These are phyloP conservation scores for Starmerella potacharoeniae DNA, from an alignment of 805 yeast species.

Conservation along the genomic window DNA sequence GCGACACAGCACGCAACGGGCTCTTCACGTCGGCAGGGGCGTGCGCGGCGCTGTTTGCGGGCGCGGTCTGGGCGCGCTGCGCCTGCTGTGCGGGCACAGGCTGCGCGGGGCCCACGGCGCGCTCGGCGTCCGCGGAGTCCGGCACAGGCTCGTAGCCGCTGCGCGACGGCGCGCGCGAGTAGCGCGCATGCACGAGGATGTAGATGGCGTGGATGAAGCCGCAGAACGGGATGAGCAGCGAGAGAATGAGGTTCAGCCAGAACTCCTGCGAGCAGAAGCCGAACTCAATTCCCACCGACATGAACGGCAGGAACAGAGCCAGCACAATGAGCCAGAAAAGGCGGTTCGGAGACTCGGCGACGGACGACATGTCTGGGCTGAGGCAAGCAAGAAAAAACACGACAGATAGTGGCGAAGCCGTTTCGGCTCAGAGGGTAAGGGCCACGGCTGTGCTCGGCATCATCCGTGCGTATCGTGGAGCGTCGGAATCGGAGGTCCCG, in stretches of 20 bases:
- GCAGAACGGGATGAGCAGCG: slow-evolving; percentile 11
- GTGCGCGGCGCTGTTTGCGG: too few relatives aligned
- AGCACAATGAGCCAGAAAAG: slow-evolving; percentile 19
- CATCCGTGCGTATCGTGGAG: too few relatives aligned
- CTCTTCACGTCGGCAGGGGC: too few relatives aligned
- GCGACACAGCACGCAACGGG: too few relatives aligned
- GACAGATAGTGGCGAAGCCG: not conserved
- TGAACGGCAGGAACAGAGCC: slow-evolving; percentile 12
- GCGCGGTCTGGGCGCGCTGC: not conserved
- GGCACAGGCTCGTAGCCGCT: slow-evolving; percentile 6
- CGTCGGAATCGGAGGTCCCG: too few relatives aligned
- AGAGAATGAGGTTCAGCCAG: slow-evolving; percentile 8
- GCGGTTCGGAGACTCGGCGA: slow-evolving; percentile 12
- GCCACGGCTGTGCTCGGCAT: too few relatives aligned
- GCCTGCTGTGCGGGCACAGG: not conserved
- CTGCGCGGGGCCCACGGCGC: not conserved
- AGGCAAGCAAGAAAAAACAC: not conserved
- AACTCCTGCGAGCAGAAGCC: slow-evolving; percentile 8
- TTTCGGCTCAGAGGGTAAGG: too few relatives aligned
- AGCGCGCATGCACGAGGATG: slow-evolving; percentile 9
- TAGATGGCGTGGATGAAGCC: slow-evolving; percentile 18
- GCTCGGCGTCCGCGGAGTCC: not conserved
- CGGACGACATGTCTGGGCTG: not conserved
- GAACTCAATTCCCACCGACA: slow-evolving; percentile 13
- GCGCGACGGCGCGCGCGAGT: not conserved